Base-by-base conservation (phyloP, 148 eudicot genomes). In the Dianthus caryophyllus region DNA sequence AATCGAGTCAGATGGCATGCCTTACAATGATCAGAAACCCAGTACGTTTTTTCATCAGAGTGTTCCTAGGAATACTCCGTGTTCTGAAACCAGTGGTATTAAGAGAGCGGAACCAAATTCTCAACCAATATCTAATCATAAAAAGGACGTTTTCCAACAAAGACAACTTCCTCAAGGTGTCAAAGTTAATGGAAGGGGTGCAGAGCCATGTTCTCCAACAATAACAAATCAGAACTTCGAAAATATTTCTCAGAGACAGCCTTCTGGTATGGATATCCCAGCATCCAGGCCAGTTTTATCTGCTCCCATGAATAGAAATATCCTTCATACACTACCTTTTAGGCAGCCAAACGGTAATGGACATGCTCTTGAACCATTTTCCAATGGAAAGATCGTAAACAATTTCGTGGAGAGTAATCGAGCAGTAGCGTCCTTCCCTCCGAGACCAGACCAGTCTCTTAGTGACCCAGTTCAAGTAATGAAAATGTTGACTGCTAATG, bases 401-500 rank as follows among this genome's bases (percentile, higher is more conserved):
- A 80, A 71, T 65, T 54, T 58, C 64, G 68, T 69, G 65, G 87
- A 78, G 66, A 66, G 61, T 62, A 84, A 68, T 71, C 72, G 70
- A 64, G 71, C 65, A 39, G 58, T 20, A 27, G 53, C 56, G 29
- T 74, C 64, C 68, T 73, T 82, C 59, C 64, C 78, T 46, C 80
- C 54, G 63, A 85, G 81, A 73, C 90, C 73, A 41, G 85, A 79
- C 33, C 75, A 87, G 81, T 89, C 79, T 71, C 85, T 89, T 27
- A 83, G 82, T 67, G 98, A 93, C 71, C 98, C 96, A 11, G 96
- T 89, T 29, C 88, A 84, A 68, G 80, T 88, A 52, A 89, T 93
- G 96, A 89, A 84, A 77, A 84, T 80, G 81, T 65, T 90, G 56
- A 65, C 90, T 2, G 90, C 89, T 64, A 87, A 84, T 64, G 78